Evolutionary conservation across 495 filamentous ascomycete genomes (phyloP), one percentile per base, ranked within the genome.

Genomic region (Xylaria longipes): DNA sequence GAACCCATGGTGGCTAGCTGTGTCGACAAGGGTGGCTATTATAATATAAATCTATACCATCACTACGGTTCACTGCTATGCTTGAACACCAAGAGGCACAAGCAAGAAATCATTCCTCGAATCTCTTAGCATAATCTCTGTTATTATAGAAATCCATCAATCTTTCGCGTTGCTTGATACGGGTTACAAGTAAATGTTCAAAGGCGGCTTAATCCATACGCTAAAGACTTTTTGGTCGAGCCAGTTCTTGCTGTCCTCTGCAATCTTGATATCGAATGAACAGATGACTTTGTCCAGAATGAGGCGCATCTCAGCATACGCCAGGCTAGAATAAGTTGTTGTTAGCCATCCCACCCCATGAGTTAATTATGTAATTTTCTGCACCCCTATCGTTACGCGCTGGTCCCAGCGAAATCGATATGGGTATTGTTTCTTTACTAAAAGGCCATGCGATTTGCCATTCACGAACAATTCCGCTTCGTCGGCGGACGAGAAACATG

Each of bases 391-490:
- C 35, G 35, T 1, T 4, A 37, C 35, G 5, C 35, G 35, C 35
- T 37, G 35, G 35, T 70, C 68, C 68, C 68, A 70, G 39, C 68
- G 68, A 11, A 64, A 70, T 54, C 68, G 39, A 41, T 70, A 70
- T 12, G 29, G 9, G 43, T 60, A 65, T 41, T 52, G 25, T 15
- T 7, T 25, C 9, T 41, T 64, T 27, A 64, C 61, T 15, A 64
- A 27, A 35, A 57, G 68, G 37, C 68, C 68, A 7, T 63, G 68
- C 25, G 68, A 65, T 27, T 70, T n/a, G 22, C 68, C 68, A 17
- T 70, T 70, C 27, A 70, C 11, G 41, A 70, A 70, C 41, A 70
- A 57, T 43, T 70, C 68, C 1, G 68, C 68, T 11, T 70, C 68
- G 27, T 70, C 68, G 1, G 68, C 68, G 7, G 68, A 52, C 20